Conservation (phyloP, 192 early-diverging fungal species). For the Coemansia sp. region DNA sequence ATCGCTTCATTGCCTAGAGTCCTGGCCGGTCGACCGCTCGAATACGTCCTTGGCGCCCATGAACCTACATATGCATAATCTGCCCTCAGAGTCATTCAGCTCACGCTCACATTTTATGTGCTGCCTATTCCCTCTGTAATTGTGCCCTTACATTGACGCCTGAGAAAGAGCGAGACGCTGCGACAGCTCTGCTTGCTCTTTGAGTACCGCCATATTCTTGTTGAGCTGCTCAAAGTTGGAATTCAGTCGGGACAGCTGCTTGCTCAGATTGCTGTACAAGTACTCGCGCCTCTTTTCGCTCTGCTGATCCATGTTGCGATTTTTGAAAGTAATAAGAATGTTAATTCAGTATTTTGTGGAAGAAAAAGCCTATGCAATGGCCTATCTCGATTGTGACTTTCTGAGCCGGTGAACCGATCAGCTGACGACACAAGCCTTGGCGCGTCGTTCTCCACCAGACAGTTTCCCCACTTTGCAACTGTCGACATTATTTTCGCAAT, state of each 20-base stretch:
- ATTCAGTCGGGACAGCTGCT: conserved; percentile 42
- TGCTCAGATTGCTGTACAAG: conserved; percentile 47
- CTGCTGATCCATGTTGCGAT: conserved; percentile 28
- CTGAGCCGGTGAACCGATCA: neutral
- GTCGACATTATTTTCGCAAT: neutral
- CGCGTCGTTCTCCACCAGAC: neutral
- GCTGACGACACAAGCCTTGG: neutral
- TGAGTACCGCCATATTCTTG: conserved; percentile 28
- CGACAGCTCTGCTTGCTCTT: conserved; percentile 40
- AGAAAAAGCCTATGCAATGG: too few relatives aligned
- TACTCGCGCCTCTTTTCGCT: conserved; percentile 42
- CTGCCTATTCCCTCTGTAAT: too few relatives aligned
- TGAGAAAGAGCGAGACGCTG: conserved; percentile 43
- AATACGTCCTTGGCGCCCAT: conserved; percentile 49
- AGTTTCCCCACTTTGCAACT: neutral
- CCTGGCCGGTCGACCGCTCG: neutral
- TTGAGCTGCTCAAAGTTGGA: conserved; percentile 47
- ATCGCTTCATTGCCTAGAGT: neutral
- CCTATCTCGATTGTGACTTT: too few relatives aligned
- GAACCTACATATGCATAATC: conserved; percentile 22
- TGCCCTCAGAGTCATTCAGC: neutral
- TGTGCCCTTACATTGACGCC: conserved; percentile 31
- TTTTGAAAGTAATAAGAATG: neutral
- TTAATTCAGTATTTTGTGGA: neutral
- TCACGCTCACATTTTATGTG: too few relatives aligned